A percentile compares a stretch with the other conserved stretches of the same genome.
Evolutionary conservation across 768 basidiomycete genomes (phyloP).

Genomic region (Phlegmacium glaucopus): DNA sequence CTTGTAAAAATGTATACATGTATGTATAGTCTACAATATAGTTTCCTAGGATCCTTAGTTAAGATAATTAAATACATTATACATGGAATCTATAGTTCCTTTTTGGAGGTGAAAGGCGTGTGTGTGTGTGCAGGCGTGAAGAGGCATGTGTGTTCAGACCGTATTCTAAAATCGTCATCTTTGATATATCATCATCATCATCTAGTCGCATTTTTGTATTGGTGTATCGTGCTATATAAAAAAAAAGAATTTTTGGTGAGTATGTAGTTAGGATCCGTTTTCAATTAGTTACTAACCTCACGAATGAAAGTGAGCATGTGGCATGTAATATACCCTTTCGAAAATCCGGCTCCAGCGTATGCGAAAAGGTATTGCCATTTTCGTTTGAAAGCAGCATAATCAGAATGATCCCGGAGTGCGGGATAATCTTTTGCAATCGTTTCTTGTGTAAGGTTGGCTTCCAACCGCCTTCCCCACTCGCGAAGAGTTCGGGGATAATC

Average conservation of each 20-base stretch:
- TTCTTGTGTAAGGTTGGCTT: slow-evolving; percentile 59
- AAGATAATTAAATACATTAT: slow-evolving; percentile 13
- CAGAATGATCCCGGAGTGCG: slow-evolving; percentile 46
- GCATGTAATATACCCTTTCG: slow-evolving; percentile 77
- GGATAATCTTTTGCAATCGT: slow-evolving; percentile 58
- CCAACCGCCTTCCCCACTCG: slow-evolving; percentile 83
- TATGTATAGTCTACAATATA: slow-evolving; percentile 9
- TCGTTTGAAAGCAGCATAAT: slow-evolving; percentile 69
- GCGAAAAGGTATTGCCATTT: slow-evolving; percentile 86
- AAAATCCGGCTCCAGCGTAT: slow-evolving; percentile 77
- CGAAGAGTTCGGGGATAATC: slow-evolving; percentile 92
- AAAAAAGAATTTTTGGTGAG: background rate
- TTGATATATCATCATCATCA: too few species aligned
- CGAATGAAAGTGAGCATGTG: slow-evolving; percentile 79
- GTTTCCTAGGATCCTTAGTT: slow-evolving; percentile 12
- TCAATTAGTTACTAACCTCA: slow-evolving; percentile 41
- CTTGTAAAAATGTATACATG: slow-evolving; percentile 11
- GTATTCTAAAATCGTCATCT: too few species aligned
- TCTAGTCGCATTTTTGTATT: slow-evolving; percentile 35
- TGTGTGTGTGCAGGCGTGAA: background rate
- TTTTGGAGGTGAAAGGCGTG: slow-evolving; percentile 1
- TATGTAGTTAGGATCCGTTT: background rate
- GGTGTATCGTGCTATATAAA: slow-evolving; percentile 47
- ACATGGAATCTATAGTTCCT: slow-evolving; percentile 7
- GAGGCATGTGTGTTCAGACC: slow-evolving; percentile 20